Evolutionary conservation across 148 eudicot species (phyloP), one percentile per base, ranked within the genome.

Genomic region (Talinum fruticosum): DNA sequence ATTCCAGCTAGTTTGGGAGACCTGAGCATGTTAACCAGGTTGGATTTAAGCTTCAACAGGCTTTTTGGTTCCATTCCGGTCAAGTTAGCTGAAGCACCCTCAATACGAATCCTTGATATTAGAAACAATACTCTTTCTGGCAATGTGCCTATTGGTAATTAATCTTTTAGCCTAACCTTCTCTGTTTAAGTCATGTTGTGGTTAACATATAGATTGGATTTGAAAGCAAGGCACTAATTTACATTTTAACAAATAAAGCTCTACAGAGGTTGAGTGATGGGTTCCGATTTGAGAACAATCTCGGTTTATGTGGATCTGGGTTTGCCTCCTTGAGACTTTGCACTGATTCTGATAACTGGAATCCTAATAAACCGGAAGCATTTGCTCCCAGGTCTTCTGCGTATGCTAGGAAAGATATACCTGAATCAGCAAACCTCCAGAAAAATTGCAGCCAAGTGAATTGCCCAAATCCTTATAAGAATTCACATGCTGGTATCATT

Each of bases 1-100:
- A 89, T 94, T 65, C 98, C 97, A 66, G 97, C 98, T 70, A 90
- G 90, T 74, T 82, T 94, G 76, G 98, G 97, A 36, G 88, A 86
- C 24, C 75, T 94, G 84, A 69, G 75, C 73, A 73, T 76, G 87
- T 80, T 94, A 74, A 88, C 82, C 29, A 92, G 98, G 86, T 69
- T 94, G 84, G 97, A 94, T 83, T 83, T 94, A 78, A 89, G 98
- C 78, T 89, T 86, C 71, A 94, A 94, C 80, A 81, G 14, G 34
- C 87, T 94, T 23, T 94, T 92, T 53, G 98, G 98, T 61, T 87
- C 95, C 4, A 92, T 94, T 79, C 98, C 98, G 24, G 78, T 78
- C 57, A 94, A 86, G 77, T 44, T 94, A 86, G 91, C 97, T 21
- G 85, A 87, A 61, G 83, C 90, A 19, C 95, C 89, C 35, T 65